Evolutionary conservation across 2,329 filamentous ascomycete species (phyloP), one percentile per base, ranked within the genome.

Genomic region (Elsinoe necatrix): DNA sequence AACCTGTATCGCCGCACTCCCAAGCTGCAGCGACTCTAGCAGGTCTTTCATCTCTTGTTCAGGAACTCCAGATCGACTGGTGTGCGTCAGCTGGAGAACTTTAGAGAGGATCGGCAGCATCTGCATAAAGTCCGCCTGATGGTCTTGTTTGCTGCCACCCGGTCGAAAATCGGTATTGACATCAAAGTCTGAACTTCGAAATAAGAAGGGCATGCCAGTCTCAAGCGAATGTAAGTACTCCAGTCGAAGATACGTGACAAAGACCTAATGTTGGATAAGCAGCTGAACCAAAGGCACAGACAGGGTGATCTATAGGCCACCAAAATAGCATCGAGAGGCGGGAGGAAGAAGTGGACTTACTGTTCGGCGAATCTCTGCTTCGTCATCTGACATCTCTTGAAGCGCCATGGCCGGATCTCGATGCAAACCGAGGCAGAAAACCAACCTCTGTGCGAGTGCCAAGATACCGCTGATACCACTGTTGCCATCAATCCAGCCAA

Each of bases 401-500:
- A 41, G 14, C 5, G 52, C 52, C 20, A 55, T n/a, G 4, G 4
- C 6, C 7, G 52, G 52, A 43, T 55, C 52, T 12, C 52, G 23
- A 23, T 55, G 52, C 7, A 55, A 21, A 12, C 52, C 52, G 4
- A 55, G 23, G 27, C 21, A 39, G 16, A 55, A 55, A 1, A 31
- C 35, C 37, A 55, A 21, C 11, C 52, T 39, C 20, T 43, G 35
- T 20, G 35, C 34, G 14, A 55, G 14, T 2, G 35, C 52, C 1
- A 55, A 20, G 3, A 55, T 16, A 20, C 52, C 52, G 18, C 20
- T 31, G 39, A 55, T 23, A 11, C 52, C 52, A 14, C 43, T 43
- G 21, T 55, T 55, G 23, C 52, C 37, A 43, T 55, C 52, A 16
- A 43, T 29, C 52, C 52, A 55, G 4, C 37, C 35, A 20, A 55